Conservation (phyloP, 192 early-diverging fungal genomes). For the Pilobolus umbonatus region DNA sequence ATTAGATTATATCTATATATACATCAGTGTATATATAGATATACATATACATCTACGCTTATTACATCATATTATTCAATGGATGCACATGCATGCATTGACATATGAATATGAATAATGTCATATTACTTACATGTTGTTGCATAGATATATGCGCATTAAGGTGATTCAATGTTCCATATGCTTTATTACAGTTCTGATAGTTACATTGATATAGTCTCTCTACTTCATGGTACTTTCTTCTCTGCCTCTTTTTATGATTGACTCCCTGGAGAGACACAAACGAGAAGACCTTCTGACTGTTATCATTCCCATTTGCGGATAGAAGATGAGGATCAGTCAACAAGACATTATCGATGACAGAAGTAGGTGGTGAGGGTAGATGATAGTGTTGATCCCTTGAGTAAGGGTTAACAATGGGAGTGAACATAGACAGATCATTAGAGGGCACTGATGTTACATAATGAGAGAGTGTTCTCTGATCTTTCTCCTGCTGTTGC, state of each 20-base stretch:
- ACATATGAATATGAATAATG: too few species aligned
- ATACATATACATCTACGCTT: too few species aligned
- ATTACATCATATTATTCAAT: too few species aligned
- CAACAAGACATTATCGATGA: constrained; percentile 7
- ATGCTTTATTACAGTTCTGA: constrained; percentile 49
- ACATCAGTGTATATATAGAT: neutral
- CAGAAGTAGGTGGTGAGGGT: constrained; percentile 18
- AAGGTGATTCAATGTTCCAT: constrained; percentile 58
- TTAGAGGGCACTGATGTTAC: neutral
- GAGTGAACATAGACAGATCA: neutral
- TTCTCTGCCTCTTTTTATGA: constrained; percentile 51
- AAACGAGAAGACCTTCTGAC: constrained; percentile 40
- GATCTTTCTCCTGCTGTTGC: neutral
- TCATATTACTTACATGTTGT: constrained; percentile 45
- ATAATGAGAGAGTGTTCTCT: neutral
- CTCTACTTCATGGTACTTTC: constrained; percentile 58
- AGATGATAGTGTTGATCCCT: constrained; percentile 9
- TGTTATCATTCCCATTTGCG: neutral
- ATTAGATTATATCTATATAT: neutral
- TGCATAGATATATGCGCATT: constrained; percentile 60
- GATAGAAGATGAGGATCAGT: constrained; percentile 1
- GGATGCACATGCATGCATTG: too few species aligned
- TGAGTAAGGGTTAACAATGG: neutral
- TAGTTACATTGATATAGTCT: constrained; percentile 54
- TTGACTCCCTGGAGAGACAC: constrained; percentile 44